These are phyloP conservation scores for Claviceps maximensis DNA, from an alignment of 2,329 filamentous ascomycete genomes.

Conservation along the genomic window DNA sequence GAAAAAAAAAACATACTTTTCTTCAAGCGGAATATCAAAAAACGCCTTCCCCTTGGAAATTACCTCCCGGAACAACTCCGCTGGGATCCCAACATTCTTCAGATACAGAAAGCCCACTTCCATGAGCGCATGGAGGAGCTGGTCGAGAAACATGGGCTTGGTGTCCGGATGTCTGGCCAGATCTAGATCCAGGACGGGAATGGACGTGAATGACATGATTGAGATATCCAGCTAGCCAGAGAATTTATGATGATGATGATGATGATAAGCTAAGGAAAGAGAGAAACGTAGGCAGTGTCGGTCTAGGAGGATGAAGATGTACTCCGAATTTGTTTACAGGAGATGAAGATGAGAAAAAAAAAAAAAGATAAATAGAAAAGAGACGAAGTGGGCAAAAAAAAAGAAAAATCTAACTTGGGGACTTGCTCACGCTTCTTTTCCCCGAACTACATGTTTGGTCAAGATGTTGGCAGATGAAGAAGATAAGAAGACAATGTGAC, in stretches of 20 bases:
- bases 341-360: too few relatives aligned
- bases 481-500: too few relatives aligned
- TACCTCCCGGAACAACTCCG: constrained; percentile 50
- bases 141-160: constrained; percentile 57
- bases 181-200: constrained; percentile 67
- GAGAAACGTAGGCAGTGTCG: too few relatives aligned
- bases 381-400: neutral
- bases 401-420: too few relatives aligned
- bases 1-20: constrained; percentile 43
- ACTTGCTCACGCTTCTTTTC: too few relatives aligned
- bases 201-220: constrained; percentile 56
- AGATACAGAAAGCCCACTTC: constrained; percentile 85
- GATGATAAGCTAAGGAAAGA: neutral
- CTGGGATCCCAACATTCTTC: constrained; percentile 61
- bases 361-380: neutral
- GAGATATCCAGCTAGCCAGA: neutral
- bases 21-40: constrained; percentile 61
- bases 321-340: too few relatives aligned
- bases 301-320: too few relatives aligned
- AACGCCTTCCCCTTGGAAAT: constrained; percentile 57
- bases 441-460: too few relatives aligned
- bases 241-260: too few relatives aligned
- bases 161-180: constrained; percentile 48
- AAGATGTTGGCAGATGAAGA: too few relatives aligned
- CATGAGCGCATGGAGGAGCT: constrained; percentile 63